Conservation (phyloP, 2,329 filamentous ascomycete species). For the Epichloe hybrida region DNA sequence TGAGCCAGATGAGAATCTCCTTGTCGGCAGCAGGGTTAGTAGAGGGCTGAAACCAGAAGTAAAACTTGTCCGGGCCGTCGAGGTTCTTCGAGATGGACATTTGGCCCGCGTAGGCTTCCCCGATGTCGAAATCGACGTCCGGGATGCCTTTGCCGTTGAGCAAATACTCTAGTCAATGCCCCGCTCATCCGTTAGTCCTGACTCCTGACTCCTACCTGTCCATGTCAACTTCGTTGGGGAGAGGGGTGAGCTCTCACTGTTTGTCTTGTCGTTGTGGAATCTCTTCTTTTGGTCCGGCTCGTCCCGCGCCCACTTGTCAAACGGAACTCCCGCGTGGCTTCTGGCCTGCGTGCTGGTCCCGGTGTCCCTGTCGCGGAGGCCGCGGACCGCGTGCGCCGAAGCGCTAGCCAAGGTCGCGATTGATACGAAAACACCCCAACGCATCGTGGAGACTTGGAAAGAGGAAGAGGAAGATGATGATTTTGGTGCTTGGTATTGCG, state of each 20-base stretch:
- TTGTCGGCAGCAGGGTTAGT: slow-evolving; percentile 30
- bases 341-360: neutral
- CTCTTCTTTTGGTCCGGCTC: neutral
- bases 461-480: too few species aligned
- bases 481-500: too few species aligned
- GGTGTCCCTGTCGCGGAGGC: neutral
- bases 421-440: neutral
- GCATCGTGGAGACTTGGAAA: neutral
- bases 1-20: slow-evolving; percentile 50
- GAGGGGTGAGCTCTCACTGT: neutral
- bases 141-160: slow-evolving; percentile 49
- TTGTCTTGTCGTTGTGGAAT: slow-evolving; percentile 5
- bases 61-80: slow-evolving; percentile 24
- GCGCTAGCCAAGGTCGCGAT: neutral
- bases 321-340: neutral
- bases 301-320: slow-evolving; percentile 3
- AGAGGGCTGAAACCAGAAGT: slow-evolving; percentile 42
- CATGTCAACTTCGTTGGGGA: neutral
- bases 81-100: slow-evolving; percentile 35
- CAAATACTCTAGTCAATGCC: slow-evolving; percentile 30
- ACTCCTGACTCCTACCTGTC: too few species aligned
- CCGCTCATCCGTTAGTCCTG: too few species aligned
- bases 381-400: neutral
- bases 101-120: slow-evolving; percentile 43
- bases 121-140: slow-evolving; percentile 50